These are phyloP conservation scores for Termitomyces sp. DNA, from an alignment of 768 basidiomycete species.

Conservation along the genomic window DNA sequence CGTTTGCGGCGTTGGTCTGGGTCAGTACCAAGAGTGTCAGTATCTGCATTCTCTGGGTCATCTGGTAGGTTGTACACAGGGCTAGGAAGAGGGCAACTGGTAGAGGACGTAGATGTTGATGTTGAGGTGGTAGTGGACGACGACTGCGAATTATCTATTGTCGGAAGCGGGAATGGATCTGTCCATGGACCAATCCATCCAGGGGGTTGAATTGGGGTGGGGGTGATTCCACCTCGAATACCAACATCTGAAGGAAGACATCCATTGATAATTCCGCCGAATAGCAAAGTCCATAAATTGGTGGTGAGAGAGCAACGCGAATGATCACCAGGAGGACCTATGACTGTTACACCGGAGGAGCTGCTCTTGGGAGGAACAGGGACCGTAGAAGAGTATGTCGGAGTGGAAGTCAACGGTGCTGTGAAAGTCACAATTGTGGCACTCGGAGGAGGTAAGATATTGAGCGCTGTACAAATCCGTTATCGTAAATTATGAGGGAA, in stretches of 20 bases:
- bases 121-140: background rate
- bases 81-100: background rate
- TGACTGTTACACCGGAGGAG: background rate
- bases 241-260: background rate
- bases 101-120: background rate
- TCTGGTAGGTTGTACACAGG: background rate
- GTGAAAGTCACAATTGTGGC: background rate
- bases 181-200: background rate
- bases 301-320: too few relatives aligned
- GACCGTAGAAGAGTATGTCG: background rate
- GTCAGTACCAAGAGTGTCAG: background rate
- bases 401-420: background rate
- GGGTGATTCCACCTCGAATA: background rate
- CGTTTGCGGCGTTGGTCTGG: background rate
- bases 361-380: background rate
- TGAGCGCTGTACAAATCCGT: background rate
- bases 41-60: background rate
- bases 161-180: background rate
- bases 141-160: background rate
- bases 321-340: background rate
- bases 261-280: background rate
- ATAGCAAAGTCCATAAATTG: background rate
- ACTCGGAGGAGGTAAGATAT: background rate
- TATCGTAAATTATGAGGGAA: background rate
- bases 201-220: background rate